A percentile compares a stretch with the other conserved stretches of the same genome.
These are phyloP conservation scores for Marsdenia floribunda DNA, from an alignment of 257 asterid genomes.

Conservation along the genomic window DNA sequence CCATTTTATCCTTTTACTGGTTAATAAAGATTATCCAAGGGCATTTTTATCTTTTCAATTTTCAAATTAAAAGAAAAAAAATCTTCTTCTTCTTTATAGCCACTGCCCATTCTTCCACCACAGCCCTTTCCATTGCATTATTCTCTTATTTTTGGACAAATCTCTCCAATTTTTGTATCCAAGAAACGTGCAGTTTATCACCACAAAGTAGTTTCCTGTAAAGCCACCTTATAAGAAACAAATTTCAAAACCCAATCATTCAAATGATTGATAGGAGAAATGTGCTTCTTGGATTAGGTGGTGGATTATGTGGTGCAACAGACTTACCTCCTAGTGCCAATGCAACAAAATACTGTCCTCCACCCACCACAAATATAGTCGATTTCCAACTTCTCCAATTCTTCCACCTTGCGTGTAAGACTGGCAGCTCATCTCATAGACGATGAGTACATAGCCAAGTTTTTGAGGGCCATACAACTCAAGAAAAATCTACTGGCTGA, in stretches of 20 bases:
- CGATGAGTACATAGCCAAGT: conserved; percentile 46
- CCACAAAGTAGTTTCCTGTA: conserved; percentile 28
- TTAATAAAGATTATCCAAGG: too few relatives aligned
- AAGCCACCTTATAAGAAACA: too few relatives aligned
- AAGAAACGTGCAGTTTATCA: conserved; percentile 6
- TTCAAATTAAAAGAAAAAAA: too few relatives aligned
- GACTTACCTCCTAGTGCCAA: conserved; percentile 56
- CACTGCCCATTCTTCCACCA: conserved; percentile 7
- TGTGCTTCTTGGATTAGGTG: conserved; percentile 62
- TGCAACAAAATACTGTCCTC: conserved; percentile 78
- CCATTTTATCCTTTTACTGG: too few relatives aligned
- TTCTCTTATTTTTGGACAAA: conserved; percentile 22
- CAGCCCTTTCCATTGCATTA: conserved; percentile 21
- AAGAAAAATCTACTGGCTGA: conserved; percentile 69
- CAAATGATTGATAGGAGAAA: conserved; percentile 47
- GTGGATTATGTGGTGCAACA: conserved; percentile 76
- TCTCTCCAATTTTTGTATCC: conserved; percentile 14
- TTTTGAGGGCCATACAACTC: conserved; percentile 45
- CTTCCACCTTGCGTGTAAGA: conserved; percentile 39
- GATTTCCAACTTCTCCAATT: conserved; percentile 43
- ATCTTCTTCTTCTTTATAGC: conserved; percentile 1
- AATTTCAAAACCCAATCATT: not conserved
- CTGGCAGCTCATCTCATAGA: conserved; percentile 69
- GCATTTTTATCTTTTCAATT: too few relatives aligned
- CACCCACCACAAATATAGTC: conserved; percentile 27